Conservation (phyloP, 2,329 filamentous ascomycete genomes). For the Aspergillus ustus region DNA sequence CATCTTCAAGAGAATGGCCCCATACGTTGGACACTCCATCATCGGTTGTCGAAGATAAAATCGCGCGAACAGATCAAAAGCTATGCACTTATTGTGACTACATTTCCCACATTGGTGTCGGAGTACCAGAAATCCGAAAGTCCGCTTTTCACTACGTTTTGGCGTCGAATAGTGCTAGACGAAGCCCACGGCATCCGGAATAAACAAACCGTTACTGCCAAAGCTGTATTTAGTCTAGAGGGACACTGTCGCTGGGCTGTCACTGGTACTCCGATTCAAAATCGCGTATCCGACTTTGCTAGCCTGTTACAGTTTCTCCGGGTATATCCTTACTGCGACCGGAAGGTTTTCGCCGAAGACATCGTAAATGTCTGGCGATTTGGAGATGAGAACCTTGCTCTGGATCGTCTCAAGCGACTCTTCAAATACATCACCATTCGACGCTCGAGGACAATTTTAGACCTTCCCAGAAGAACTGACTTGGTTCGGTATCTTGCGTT, state of each 20-base stretch:
- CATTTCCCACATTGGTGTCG: neutral
- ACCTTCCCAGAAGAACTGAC: neutral
- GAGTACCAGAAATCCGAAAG: neutral
- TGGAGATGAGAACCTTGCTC: neutral
- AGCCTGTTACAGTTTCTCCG: neutral
- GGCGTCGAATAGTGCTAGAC: constrained; percentile 4
- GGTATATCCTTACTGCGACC: neutral
- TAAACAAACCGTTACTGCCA: neutral
- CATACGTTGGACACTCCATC: neutral
- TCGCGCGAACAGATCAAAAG: neutral
- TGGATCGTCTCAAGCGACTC: neutral
- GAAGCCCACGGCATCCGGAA: neutral
- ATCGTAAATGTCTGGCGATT: neutral
- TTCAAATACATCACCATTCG: neutral
- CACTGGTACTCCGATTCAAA: constrained; percentile 1
- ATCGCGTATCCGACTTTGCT: neutral
- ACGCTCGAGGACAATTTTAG: neutral
- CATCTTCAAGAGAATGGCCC: neutral
- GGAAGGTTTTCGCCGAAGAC: neutral
- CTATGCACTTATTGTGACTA: neutral
- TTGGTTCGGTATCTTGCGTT: neutral
- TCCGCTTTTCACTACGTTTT: neutral
- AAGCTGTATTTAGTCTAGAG: neutral
- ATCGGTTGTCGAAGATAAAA: neutral
- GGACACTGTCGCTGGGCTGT: neutral